Evolutionary conservation across 1,139 yeast genomes (phyloP).

Genomic region (Magnusiomyces clavatus): DNA sequence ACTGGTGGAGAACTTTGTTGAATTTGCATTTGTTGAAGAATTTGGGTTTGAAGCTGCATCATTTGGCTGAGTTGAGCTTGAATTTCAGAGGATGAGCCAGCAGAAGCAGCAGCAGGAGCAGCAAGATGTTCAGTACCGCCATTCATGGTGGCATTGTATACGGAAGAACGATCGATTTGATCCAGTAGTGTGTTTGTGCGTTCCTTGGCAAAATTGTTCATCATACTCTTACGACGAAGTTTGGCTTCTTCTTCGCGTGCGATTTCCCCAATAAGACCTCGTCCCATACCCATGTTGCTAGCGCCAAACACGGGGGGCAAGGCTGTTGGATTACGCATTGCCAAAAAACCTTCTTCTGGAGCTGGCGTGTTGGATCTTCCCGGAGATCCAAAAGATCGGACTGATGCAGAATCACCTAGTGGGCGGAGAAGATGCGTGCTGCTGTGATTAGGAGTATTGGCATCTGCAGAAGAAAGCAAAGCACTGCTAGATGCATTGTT

Average conservation of each 20-base stretch:
- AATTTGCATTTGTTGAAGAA: constrained; percentile 17
- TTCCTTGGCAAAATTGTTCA: constrained; percentile 8
- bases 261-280: constrained; percentile 37
- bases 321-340: constrained; percentile 16
- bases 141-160: background rate
- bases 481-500: background rate
- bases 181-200: constrained; percentile 15
- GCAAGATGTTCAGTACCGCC: background rate
- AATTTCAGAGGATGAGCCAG: constrained; percentile 8
- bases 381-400: constrained; percentile 13
- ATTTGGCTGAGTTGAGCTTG: constrained; percentile 18
- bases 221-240: constrained; percentile 22
- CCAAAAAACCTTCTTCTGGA: constrained; percentile 13
- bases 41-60: constrained; percentile 19
- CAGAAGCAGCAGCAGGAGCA: too few species aligned
- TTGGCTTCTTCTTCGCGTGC: constrained; percentile 36
- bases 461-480: constrained; percentile 4
- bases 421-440: constrained; percentile 1
- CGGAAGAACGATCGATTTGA: constrained; percentile 1
- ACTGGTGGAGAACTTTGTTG: constrained; percentile 1
- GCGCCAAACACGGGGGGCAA: constrained; percentile 25
- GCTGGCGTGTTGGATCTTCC: constrained; percentile 7
- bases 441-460: background rate
- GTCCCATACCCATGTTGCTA: constrained; percentile 13
- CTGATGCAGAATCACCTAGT: constrained; percentile 11